Evolutionary conservation across 2,329 filamentous ascomycete species (phyloP), one percentile per base, ranked within the genome.

Genomic region (Fusarium sp.): DNA sequence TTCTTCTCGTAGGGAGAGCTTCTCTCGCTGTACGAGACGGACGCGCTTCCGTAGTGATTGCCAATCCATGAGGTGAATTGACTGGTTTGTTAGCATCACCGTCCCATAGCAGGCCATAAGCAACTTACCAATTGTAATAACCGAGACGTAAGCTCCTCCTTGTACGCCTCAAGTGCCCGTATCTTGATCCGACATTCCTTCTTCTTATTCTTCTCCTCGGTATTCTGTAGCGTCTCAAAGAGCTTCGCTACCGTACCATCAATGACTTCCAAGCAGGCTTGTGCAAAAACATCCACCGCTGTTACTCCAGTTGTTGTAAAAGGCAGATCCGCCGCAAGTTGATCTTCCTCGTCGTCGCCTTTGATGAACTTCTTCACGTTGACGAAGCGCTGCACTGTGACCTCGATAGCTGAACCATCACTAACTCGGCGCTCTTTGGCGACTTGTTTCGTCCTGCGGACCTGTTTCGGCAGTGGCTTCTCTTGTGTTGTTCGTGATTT

Each of bases 231-330:
- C 15, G 84, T 81, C 37, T 87, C 84, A 47, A 86, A 81, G 4
- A 90, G 79, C 53, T 85, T 85, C 3, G 82, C 81, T 37, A 91
- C 78, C 19, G 84, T 86, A 5, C 84, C 81, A n/a, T 84, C 84
- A 25, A 91, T 83, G 37, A 91, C 85, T 75, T 92, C 90, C 38
- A 90, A 86, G 76, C 88, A 92, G 19, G 91, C 84, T 71, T 91
- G 87, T 10, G 87, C 84, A 42, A 92, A 83, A 3, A 92, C 90
- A 73, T 92, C 90, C 5, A 92, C 83, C 0, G 88, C 85, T 53
- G 89, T 92, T 72, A 91, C 89, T 50, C 88, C 88, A 21, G 86
- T 85, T 73, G 86, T 87, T 0, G 85, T 82, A 68, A 87, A 89
- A 0, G 89, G 87, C 4, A 91, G 88, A 9, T 88, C 86, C 4